A percentile compares a stretch with the other conserved stretches of the same genome.
Evolutionary conservation across 1,284 basidiomycete species (phyloP).

Genomic region (Exobasidium rhododendri): DNA sequence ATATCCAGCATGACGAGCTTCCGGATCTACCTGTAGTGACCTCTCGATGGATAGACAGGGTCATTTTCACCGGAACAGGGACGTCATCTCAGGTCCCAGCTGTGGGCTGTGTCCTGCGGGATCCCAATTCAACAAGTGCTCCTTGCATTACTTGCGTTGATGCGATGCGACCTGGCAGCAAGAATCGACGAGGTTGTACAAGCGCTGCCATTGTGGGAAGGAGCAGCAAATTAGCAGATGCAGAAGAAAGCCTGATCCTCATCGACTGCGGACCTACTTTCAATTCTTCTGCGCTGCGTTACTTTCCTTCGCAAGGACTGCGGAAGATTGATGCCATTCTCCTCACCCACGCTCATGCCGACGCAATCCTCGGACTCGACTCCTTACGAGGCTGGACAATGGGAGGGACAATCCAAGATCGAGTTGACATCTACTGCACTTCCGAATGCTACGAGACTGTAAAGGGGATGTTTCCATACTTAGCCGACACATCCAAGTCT

Average conservation of each 20-base stretch:
- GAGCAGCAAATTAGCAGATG: background rate
- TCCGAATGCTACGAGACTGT: slow-evolving; percentile 39
- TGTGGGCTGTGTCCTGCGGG: slow-evolving; percentile 27
- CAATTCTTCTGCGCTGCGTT: slow-evolving; percentile 33
- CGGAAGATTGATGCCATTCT: slow-evolving; percentile 42
- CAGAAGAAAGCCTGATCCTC: slow-evolving; percentile 23
- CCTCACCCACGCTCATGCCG: slow-evolving; percentile 50
- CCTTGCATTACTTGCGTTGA: slow-evolving; percentile 41
- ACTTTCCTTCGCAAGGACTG: slow-evolving; percentile 32
- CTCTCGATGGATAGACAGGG: slow-evolving; percentile 36
- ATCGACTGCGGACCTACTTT: slow-evolving; percentile 53
- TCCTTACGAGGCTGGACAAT: slow-evolving; percentile 50
- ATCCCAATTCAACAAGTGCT: background rate
- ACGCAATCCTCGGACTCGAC: slow-evolving; percentile 49
- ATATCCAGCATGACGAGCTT: background rate
- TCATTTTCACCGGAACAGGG: slow-evolving; percentile 48
- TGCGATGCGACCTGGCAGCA: slow-evolving; percentile 34
- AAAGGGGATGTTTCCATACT: slow-evolving; percentile 43
- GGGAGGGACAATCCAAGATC: slow-evolving; percentile 34
- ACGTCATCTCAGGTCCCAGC: slow-evolving; percentile 48
- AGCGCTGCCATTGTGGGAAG: slow-evolving; percentile 31
- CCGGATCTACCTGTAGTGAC: slow-evolving; percentile 16
- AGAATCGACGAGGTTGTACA: slow-evolving; percentile 44
- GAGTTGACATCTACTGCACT: slow-evolving; percentile 48
- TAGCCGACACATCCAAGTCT: slow-evolving; percentile 37